Percentiles rank a stretch among this genome's conserved stretches.
Evolutionary conservation across 345 rosid genomes (phyloP).

Genomic region (Syzygium jambos): DNA sequence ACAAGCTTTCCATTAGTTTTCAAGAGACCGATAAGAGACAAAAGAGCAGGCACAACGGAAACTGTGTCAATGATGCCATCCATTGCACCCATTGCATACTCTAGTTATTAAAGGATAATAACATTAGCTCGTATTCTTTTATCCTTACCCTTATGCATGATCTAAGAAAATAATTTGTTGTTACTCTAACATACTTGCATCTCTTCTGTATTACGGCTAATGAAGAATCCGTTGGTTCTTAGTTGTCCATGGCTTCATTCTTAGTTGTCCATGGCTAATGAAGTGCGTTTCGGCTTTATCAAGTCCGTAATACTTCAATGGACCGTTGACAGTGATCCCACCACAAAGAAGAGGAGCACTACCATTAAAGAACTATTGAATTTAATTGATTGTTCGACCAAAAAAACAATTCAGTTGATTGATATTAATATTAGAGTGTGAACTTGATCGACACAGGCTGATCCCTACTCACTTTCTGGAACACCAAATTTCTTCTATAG

Average conservation of each 20-base stretch:
- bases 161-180: not conserved
- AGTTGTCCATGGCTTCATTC: conserved; percentile 26
- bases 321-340: conserved; percentile 57
- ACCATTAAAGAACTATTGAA: conserved; percentile 8
- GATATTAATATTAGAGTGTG: too few relatives aligned
- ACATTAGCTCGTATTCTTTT: not conserved
- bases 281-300: conserved; percentile 21
- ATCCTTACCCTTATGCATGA: not conserved
- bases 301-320: conserved; percentile 31
- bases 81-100: conserved; percentile 12
- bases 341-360: conserved; percentile 59
- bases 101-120: not conserved
- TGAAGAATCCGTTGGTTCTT: conserved; percentile 28
- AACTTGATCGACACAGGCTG: not conserved
- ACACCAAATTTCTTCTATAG: too few relatives aligned
- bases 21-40: conserved; percentile 34
- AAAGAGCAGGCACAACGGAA: conserved; percentile 28
- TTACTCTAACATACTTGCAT: conserved; percentile 13
- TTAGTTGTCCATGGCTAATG: too few relatives aligned
- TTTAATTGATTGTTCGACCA: too few relatives aligned
- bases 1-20: conserved; percentile 39
- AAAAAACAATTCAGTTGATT: too few relatives aligned
- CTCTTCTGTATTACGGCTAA: conserved; percentile 21
- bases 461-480: not conserved
- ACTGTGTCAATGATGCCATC: conserved; percentile 57